Evolutionary conservation across 768 basidiomycete species (phyloP).

Genomic region (Bullera alba): DNA sequence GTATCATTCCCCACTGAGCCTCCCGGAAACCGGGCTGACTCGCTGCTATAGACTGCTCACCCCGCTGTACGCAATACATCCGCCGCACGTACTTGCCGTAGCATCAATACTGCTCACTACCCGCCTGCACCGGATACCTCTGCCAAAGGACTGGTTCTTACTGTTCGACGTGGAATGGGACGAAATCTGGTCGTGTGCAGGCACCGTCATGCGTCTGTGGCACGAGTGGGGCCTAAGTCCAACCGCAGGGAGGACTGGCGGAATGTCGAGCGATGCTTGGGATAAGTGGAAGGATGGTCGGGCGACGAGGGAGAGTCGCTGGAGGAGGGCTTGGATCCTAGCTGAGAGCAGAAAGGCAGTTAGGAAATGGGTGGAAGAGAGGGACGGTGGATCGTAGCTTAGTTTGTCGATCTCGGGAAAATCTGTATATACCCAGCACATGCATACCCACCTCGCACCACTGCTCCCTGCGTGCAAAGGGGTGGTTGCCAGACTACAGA

Average conservation of each 20-base stretch:
- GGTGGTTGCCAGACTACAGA: too few relatives aligned
- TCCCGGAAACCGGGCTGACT: background rate
- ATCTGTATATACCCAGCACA: constrained; percentile 1
- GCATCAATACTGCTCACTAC: constrained; percentile 77
- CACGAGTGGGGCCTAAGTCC: constrained; percentile 29
- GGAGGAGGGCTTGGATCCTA: constrained; percentile 42
- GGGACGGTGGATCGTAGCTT: constrained; percentile 2
- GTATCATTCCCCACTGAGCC: constrained; percentile 42
- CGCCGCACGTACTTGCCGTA: constrained; percentile 81
- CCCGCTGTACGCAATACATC: constrained; percentile 81
- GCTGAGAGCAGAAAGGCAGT: constrained; percentile 73
- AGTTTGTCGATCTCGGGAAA: background rate
- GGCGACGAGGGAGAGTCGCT: constrained; percentile 50
- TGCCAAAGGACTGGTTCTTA: constrained; percentile 83
- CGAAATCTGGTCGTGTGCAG: constrained; percentile 77
- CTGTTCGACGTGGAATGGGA: constrained; percentile 88
- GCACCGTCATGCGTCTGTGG: constrained; percentile 73
- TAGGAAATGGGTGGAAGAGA: constrained; percentile 70
- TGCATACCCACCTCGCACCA: background rate
- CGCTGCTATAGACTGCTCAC: constrained; percentile 67
- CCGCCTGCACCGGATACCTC: constrained; percentile 61
- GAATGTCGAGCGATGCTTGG: constrained; percentile 45
- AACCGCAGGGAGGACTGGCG: background rate
- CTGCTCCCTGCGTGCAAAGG: too few relatives aligned
- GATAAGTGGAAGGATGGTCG: constrained; percentile 24